Conservation (phyloP, 2,329 filamentous ascomycete species). For the Aspergillus puulaauensis region DNA sequence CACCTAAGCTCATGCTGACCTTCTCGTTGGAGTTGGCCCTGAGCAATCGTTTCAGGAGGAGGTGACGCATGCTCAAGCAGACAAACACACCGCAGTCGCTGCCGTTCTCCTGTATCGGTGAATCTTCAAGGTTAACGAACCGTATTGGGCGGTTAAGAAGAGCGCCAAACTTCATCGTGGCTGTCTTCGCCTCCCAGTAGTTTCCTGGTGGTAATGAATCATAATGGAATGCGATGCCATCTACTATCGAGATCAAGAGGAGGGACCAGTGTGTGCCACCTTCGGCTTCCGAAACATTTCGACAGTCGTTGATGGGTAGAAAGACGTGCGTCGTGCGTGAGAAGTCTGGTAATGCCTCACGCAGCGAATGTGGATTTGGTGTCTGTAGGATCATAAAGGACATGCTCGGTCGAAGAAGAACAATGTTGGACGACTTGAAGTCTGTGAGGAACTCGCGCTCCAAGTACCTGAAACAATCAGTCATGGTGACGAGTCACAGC, state of each 20-base stretch:
- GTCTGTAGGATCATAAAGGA: conserved; percentile 85
- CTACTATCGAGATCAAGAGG: conserved; percentile 82
- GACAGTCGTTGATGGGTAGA: conserved; percentile 88
- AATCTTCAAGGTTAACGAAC: conserved; percentile 81
- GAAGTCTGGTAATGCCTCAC: conserved; percentile 78
- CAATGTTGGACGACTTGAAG: conserved; percentile 80
- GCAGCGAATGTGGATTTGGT: conserved; percentile 55
- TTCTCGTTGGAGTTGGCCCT: conserved; percentile 78
- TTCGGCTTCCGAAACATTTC: conserved; percentile 73
- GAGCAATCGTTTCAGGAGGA: conserved; percentile 82
- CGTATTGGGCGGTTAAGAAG: conserved; percentile 66
- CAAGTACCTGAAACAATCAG: conserved; percentile 59
- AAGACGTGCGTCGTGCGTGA: conserved; percentile 84
- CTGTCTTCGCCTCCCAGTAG: conserved; percentile 67
- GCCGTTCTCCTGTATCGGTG: conserved; percentile 86
- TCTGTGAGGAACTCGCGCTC: conserved; percentile 81
- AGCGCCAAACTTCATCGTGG: conserved; percentile 66
- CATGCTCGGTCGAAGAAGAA: conserved; percentile 90
- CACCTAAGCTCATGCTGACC: conserved; percentile 90
- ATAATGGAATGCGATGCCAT: conserved; percentile 94
- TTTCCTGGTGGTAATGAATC: conserved; percentile 81
- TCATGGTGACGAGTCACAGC: not conserved
- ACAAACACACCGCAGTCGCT: conserved; percentile 96
- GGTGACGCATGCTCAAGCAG: conserved; percentile 88
- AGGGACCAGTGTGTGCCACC: conserved; percentile 94